phyloP scores from a whole-genome alignment of 495 filamentous ascomycete genomes.

The Neurospora sp. region DNA sequence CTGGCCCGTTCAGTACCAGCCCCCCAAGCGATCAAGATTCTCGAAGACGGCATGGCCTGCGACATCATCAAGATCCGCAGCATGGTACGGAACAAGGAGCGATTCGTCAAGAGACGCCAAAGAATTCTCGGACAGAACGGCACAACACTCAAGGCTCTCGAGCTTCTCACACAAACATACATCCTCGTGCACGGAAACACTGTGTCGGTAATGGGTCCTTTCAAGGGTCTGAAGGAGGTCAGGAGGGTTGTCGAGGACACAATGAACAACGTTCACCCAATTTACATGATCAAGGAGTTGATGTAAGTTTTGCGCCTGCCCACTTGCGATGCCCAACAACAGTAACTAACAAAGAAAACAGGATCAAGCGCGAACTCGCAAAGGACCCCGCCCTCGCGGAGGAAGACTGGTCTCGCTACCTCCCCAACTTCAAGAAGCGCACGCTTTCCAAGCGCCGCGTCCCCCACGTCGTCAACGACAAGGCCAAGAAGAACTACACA shows the following conservation, averaged over 20 bases:
- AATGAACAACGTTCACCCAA: conserved; percentile 85
- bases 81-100: conserved; percentile 87
- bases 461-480: conserved; percentile 83
- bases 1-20: conserved; percentile 87
- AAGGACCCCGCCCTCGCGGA: conserved; percentile 81
- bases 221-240: conserved; percentile 88
- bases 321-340: neutral
- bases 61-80: conserved; percentile 91
- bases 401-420: conserved; percentile 92
- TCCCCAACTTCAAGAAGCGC: conserved; percentile 97
- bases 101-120: conserved; percentile 93
- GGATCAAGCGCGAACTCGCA: conserved; percentile 94
- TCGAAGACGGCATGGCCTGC: conserved; percentile 80
- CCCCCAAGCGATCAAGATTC: conserved; percentile 84
- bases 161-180: conserved; percentile 89
- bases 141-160: conserved; percentile 69
- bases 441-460: conserved; percentile 74
- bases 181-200: conserved; percentile 97
- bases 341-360: conserved; percentile 6
- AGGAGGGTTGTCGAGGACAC: conserved; percentile 86
- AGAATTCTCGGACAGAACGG: conserved; percentile 62
- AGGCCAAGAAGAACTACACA: conserved; percentile 88
- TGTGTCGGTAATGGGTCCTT: conserved; percentile 80
- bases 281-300: conserved; percentile 76
- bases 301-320: conserved; percentile 36